phyloP scores from a whole-genome alignment of 73 alveolate species.

The Paraurostyla sp. region DNA sequence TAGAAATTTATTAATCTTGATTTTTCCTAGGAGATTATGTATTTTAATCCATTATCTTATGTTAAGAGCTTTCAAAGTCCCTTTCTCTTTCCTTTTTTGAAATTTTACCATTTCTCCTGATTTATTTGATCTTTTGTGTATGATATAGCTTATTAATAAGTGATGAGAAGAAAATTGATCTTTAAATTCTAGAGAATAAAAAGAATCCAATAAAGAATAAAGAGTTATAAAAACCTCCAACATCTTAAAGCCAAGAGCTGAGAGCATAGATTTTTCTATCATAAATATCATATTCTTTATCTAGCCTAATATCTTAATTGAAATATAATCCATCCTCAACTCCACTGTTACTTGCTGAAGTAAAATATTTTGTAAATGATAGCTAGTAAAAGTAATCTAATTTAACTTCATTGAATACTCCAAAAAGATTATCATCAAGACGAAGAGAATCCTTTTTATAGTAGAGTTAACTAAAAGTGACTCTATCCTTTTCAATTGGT shows the following conservation, averaged over 20 bases:
- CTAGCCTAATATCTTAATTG: not conserved
- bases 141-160: not conserved
- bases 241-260: not conserved
- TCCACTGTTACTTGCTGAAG: too few relatives aligned
- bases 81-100: not conserved
- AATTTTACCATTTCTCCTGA: too few relatives aligned
- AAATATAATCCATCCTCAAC: not conserved
- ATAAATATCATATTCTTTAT: too few relatives aligned
- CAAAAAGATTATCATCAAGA: not conserved
- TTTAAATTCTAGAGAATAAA: not conserved
- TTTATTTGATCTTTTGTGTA: not conserved
- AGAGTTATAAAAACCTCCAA: conserved; percentile 16
- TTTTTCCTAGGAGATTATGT: not conserved
- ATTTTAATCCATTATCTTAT: not conserved
- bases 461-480: not conserved
- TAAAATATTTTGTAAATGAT: not conserved
- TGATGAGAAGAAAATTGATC: not conserved
- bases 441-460: not conserved
- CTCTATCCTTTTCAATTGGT: not conserved
- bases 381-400: not conserved
- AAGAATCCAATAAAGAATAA: conserved; percentile 18
- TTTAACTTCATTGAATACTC: not conserved
- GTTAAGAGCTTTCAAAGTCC: not conserved
- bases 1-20: not conserved
- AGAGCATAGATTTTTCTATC: too few relatives aligned